Evolutionary conservation across 495 filamentous ascomycete species (phyloP).

Genomic region (Lophiostoma macrostomum): DNA sequence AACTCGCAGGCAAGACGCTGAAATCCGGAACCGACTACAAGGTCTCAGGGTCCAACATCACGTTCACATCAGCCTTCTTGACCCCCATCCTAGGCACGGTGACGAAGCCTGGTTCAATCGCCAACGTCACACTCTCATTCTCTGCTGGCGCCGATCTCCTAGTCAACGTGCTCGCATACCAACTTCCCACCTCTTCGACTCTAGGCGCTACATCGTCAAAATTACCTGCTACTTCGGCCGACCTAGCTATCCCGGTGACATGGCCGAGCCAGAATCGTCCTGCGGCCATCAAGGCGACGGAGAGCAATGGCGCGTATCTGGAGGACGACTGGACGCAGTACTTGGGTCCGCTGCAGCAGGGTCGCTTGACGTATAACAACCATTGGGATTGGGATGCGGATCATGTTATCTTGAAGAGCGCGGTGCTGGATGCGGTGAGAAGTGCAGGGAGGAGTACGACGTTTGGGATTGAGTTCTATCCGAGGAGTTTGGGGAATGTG

Average conservation of each 20-base stretch:
- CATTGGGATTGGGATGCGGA: slow-evolving; percentile 53
- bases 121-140: slow-evolving; percentile 53
- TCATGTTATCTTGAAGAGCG: slow-evolving; percentile 46
- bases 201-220: slow-evolving; percentile 44
- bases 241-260: slow-evolving; percentile 51
- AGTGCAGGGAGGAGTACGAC: slow-evolving; percentile 45
- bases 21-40: slow-evolving; percentile 48
- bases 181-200: slow-evolving; percentile 44
- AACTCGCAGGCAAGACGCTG: slow-evolving; percentile 28
- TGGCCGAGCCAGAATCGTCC: slow-evolving; percentile 50
- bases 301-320: slow-evolving; percentile 49
- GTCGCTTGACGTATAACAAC: slow-evolving; percentile 47
- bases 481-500: slow-evolving; percentile 45
- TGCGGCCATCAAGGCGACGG: slow-evolving; percentile 55
- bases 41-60: slow-evolving; percentile 46
- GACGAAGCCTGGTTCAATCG: slow-evolving; percentile 45
- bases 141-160: slow-evolving; percentile 47
- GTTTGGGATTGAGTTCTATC: slow-evolving; percentile 56
- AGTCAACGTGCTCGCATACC: slow-evolving; percentile 53
- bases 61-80: slow-evolving; percentile 50
- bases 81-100: slow-evolving; percentile 43
- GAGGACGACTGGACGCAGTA: slow-evolving; percentile 59
- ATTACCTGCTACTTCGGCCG: slow-evolving; percentile 43
- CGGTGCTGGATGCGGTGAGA: slow-evolving; percentile 48
- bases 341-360: slow-evolving; percentile 54